Evolutionary conservation across 176 grass and related monocot genomes (phyloP).

Genomic region (Echinochloa phyllopogon): DNA sequence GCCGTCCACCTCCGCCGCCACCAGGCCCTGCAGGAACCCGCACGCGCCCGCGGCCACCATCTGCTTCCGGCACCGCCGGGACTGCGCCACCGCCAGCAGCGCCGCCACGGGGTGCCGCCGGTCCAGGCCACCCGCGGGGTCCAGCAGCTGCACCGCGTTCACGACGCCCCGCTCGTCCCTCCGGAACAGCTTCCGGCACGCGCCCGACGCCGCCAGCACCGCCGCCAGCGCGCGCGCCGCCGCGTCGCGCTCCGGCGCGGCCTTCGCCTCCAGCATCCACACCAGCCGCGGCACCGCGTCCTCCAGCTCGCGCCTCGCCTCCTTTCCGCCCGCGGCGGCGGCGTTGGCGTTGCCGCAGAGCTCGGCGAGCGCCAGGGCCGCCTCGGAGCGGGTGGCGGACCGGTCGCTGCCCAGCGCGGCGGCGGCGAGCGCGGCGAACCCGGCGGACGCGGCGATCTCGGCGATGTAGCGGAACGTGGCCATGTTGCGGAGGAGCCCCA

Average conservation of each 20-base stretch:
- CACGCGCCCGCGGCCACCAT: constrained; percentile 84
- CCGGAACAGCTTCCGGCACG: constrained; percentile 61
- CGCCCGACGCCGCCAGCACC: constrained; percentile 45
- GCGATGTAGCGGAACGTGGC: constrained; percentile 79
- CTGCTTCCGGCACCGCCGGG: constrained; percentile 77
- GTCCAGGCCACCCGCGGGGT: constrained; percentile 50
- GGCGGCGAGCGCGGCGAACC: constrained; percentile 51
- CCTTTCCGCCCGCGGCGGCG: constrained; percentile 17
- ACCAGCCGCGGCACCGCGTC: constrained; percentile 56
- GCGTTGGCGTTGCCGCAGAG: constrained; percentile 29
- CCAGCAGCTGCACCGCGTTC: constrained; percentile 73
- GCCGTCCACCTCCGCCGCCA: constrained; percentile 67
- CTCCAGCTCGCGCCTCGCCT: constrained; percentile 46
- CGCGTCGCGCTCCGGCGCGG: constrained; percentile 51
- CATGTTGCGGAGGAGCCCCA: constrained; percentile 76
- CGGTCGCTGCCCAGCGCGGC: constrained; percentile 58
- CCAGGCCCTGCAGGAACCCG: constrained; percentile 63
- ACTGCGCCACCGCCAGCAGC: constrained; percentile 60
- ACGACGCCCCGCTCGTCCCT: constrained; percentile 76
- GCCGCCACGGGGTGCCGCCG: constrained; percentile 60
- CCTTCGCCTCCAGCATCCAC: constrained; percentile 77
- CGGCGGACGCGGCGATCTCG: constrained; percentile 52
- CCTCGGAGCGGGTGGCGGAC: constrained; percentile 51
- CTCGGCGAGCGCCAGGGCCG: constrained; percentile 68
- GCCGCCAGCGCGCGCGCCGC: constrained; percentile 64